Conservation (phyloP, 2,329 filamentous ascomycete genomes). For the Nemania sp. region DNA sequence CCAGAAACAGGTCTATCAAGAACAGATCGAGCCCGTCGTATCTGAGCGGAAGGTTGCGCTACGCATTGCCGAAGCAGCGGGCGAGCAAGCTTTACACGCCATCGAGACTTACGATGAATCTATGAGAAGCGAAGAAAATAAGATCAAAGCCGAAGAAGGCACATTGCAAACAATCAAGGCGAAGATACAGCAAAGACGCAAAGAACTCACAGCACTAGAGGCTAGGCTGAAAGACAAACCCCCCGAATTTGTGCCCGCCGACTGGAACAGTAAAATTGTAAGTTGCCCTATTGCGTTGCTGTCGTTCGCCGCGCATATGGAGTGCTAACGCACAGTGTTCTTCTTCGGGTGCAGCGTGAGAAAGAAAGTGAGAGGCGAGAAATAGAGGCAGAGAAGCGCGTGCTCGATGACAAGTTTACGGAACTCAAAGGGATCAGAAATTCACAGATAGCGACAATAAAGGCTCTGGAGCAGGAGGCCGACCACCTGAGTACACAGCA, state of each 20-base stretch:
- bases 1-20: constrained; percentile 68
- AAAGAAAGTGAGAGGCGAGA: constrained; percentile 61
- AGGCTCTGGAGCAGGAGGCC: constrained; percentile 52
- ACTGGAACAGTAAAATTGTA: constrained; percentile 75
- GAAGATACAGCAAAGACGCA: constrained; percentile 45
- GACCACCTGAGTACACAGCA: constrained; percentile 69
- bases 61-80: constrained; percentile 55
- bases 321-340: constrained; percentile 17
- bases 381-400: constrained; percentile 48
- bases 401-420: constrained; percentile 39
- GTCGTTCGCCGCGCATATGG: too few species aligned
- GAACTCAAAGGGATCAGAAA: constrained; percentile 49
- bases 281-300: constrained; percentile 39
- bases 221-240: constrained; percentile 64
- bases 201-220: constrained; percentile 65
- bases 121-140: constrained; percentile 49
- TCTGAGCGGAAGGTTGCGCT: constrained; percentile 58
- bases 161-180: constrained; percentile 16
- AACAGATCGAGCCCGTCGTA: constrained; percentile 59
- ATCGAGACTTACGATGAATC: constrained; percentile 45
- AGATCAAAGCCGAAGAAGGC: constrained; percentile 50
- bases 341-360: constrained; percentile 51
- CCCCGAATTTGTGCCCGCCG: constrained; percentile 67
- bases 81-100: constrained; percentile 46
- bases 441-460: constrained; percentile 45